These are phyloP conservation scores for Pleurotus ostreatus DNA, from an alignment of 768 basidiomycete species.

Conservation along the genomic window DNA sequence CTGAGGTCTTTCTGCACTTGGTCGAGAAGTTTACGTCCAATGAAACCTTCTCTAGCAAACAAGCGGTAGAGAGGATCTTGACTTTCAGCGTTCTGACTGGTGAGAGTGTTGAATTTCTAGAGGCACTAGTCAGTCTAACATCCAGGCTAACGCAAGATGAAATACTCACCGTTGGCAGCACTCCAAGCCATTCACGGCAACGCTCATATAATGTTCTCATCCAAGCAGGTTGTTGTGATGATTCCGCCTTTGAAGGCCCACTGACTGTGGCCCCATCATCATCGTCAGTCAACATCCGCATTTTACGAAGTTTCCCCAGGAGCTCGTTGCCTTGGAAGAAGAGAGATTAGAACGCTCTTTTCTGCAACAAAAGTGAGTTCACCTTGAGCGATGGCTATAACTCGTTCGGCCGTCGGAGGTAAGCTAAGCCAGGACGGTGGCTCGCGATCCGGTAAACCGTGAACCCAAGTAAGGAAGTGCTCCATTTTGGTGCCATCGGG, in stretches of 20 bases:
- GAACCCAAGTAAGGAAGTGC: constrained; percentile 89
- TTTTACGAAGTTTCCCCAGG: constrained; percentile 85
- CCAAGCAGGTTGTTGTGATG: constrained; percentile 87
- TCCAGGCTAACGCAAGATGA: constrained; percentile 4
- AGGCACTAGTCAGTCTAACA: not conserved
- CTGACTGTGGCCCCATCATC: constrained; percentile 58
- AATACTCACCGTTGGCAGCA: constrained; percentile 66
- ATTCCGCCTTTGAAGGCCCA: constrained; percentile 58
- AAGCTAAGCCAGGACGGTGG: constrained; percentile 94
- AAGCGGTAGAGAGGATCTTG: constrained; percentile 85
- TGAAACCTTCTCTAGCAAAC: constrained; percentile 82
- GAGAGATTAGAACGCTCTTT: not conserved
- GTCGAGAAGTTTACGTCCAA: constrained; percentile 74
- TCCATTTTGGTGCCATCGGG: constrained; percentile 94
- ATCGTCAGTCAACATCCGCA: constrained; percentile 85
- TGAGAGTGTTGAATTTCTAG: constrained; percentile 61
- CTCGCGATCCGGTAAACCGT: constrained; percentile 84
- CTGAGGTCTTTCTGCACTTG: constrained; percentile 78
- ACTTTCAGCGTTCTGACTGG: constrained; percentile 64
- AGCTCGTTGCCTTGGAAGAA: constrained; percentile 64
- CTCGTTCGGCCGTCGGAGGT: constrained; percentile 86
- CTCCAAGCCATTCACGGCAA: constrained; percentile 78
- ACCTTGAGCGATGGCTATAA: constrained; percentile 93
- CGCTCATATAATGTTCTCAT: constrained; percentile 84
- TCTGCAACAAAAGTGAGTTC: constrained; percentile 12